phyloP scores from a whole-genome alignment of 2,329 filamentous ascomycete species.

The Coniochaeta prunicola region DNA sequence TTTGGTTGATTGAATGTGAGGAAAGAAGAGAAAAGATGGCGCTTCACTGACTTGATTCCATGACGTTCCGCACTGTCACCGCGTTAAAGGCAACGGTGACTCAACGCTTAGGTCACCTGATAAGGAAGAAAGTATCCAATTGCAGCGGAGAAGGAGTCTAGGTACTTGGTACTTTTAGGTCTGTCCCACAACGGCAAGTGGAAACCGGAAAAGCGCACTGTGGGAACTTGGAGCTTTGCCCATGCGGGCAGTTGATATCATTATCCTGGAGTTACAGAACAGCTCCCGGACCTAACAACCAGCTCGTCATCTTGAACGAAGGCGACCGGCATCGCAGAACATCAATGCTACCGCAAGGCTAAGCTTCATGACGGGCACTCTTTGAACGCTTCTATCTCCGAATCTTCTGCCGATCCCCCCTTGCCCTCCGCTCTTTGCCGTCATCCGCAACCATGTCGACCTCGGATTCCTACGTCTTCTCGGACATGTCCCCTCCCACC shows the following conservation, averaged over 20 bases:
- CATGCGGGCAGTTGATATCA: not conserved
- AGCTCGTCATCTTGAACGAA: not conserved
- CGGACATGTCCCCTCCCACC: slow-evolving; percentile 33
- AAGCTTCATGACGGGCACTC: not conserved
- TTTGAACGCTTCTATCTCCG: not conserved
- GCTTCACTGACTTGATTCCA: not conserved
- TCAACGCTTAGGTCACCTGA: not conserved
- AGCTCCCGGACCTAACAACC: not conserved
- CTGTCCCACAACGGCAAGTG: not conserved
- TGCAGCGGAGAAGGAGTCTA: not conserved
- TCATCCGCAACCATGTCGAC: slow-evolving; percentile 14
- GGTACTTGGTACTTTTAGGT: not conserved
- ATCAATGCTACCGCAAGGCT: not conserved
- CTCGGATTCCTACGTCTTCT: slow-evolving; percentile 45
- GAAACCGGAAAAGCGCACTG: not conserved
- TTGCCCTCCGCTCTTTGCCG: not conserved
- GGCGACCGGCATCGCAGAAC: not conserved
- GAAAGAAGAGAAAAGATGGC: not conserved
- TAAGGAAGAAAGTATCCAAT: not conserved
- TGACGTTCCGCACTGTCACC: not conserved
- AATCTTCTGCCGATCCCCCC: not conserved
- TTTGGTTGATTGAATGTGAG: not conserved
- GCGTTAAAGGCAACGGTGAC: not conserved
- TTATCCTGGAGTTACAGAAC: not conserved
- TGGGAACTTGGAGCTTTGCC: not conserved